Conservation (phyloP, 2,329 filamentous ascomycete species). For the Orbilia ellipsospora region DNA sequence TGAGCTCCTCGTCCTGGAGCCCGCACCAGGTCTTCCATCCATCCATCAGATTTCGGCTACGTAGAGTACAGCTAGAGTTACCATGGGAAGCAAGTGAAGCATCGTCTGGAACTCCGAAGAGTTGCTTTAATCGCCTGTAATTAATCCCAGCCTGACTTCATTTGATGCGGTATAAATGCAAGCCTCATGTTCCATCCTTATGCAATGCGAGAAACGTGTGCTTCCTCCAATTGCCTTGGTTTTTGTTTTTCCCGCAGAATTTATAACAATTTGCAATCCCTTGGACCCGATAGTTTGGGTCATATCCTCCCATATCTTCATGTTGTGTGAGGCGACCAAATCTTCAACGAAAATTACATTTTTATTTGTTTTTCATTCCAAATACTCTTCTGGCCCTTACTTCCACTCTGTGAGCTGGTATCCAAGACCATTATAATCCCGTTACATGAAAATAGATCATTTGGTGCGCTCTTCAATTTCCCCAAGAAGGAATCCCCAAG, state of each 20-base stretch:
- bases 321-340: conserved; percentile 39
- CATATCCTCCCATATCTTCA: background rate
- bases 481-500: background rate
- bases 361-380: background rate
- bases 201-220: conserved; percentile 55
- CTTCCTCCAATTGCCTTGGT: conserved; percentile 42
- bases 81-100: conserved; percentile 27
- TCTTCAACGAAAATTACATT: conserved; percentile 22
- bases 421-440: conserved; percentile 31
- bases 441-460: conserved; percentile 43
- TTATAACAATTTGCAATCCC: background rate
- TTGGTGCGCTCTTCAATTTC: conserved; percentile 35
- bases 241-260: background rate
- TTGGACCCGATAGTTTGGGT: conserved; percentile 35
- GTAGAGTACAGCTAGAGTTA: conserved; percentile 50
- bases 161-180: conserved; percentile 16
- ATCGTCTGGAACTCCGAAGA: conserved; percentile 16
- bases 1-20: no score
- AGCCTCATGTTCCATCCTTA: conserved; percentile 20
- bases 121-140: background rate
- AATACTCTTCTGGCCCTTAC: background rate
- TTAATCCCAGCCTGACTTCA: conserved; percentile 5
- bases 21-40: no score
- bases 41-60: conserved; percentile 38
- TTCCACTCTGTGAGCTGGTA: conserved; percentile 21